A percentile compares a stretch with the other conserved stretches of the same genome.
These are phyloP conservation scores for Boeremia exigua DNA, from an alignment of 2,329 filamentous ascomycete species.

Conservation along the genomic window DNA sequence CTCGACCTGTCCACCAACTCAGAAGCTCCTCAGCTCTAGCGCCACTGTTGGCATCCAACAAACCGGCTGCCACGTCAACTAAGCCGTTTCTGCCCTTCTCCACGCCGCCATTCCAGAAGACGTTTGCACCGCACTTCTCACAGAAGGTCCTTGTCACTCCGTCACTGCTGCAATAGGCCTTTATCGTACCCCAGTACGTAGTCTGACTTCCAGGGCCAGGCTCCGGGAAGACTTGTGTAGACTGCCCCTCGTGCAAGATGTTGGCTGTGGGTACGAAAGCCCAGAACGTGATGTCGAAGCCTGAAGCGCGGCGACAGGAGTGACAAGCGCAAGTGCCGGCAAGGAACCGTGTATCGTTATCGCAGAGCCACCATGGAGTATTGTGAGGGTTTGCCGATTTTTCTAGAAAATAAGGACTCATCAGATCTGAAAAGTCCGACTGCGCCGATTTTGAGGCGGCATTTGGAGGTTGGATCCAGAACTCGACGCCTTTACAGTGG, in stretches of 20 bases:
- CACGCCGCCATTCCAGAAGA: constrained; percentile 51
- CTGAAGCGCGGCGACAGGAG: constrained; percentile 54
- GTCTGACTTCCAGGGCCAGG: constrained; percentile 6
- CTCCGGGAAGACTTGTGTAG: constrained; percentile 20
- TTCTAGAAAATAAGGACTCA: constrained; percentile 26
- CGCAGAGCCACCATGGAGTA: constrained; percentile 39
- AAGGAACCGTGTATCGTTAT: constrained; percentile 44
- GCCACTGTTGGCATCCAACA: constrained; percentile 53
- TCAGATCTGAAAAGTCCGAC: constrained; percentile 52
- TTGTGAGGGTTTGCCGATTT: constrained; percentile 23
- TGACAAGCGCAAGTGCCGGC: constrained; percentile 55
- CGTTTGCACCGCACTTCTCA: constrained; percentile 52
- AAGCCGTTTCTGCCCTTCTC: constrained; percentile 48
- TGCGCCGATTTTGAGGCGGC: constrained; percentile 35
- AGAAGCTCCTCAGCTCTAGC: constrained; percentile 55
- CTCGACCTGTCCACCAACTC: constrained; percentile 50
- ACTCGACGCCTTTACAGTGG: constrained; percentile 55
- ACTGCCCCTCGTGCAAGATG: constrained; percentile 41
- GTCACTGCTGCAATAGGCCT: constrained; percentile 51
- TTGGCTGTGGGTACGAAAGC: constrained; percentile 52
- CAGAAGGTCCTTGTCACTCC: constrained; percentile 58
- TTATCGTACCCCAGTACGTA: constrained; percentile 49
- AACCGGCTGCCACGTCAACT: constrained; percentile 55
- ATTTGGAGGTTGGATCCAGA: constrained; percentile 47
- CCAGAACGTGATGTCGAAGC: constrained; percentile 56